These are phyloP conservation scores for Saccharomyces kudriavzevii DNA, from an alignment of 805 yeast genomes.

Conservation along the genomic window DNA sequence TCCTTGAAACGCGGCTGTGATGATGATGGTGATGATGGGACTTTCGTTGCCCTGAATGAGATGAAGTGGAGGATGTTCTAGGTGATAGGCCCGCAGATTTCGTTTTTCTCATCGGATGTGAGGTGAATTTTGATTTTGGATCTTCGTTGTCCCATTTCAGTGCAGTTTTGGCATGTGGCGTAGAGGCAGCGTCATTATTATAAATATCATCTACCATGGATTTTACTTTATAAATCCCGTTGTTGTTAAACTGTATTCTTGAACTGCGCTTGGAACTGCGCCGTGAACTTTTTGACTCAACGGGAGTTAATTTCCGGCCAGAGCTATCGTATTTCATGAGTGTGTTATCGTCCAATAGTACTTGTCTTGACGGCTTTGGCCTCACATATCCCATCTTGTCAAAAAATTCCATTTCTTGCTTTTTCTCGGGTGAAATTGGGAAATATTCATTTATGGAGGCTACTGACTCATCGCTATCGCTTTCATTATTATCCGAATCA, in stretches of 20 bases:
- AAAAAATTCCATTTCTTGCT: constrained; percentile 18
- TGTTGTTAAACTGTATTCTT: constrained; percentile 21
- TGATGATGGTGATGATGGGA: neutral
- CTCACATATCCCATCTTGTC: constrained; percentile 26
- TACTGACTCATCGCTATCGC: constrained; percentile 10
- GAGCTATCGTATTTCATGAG: constrained; percentile 6
- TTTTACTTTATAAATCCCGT: constrained; percentile 26
- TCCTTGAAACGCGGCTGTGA: neutral
- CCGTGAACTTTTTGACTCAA: constrained; percentile 14
- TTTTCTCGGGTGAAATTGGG: constrained; percentile 22
- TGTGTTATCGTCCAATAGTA: constrained; percentile 1
- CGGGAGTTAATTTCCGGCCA: constrained; percentile 9
- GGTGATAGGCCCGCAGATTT: constrained; percentile 14
- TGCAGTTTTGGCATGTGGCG: neutral
- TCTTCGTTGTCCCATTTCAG: constrained; percentile 1
- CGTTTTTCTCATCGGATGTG: constrained; percentile 15
- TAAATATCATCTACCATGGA: constrained; percentile 20
- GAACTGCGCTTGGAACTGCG: constrained; percentile 20
- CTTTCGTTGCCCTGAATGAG: neutral
- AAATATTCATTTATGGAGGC: constrained; percentile 22
- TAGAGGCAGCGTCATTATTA: constrained; percentile 2
- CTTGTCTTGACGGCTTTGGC: constrained; percentile 20
- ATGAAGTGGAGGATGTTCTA: constrained; percentile 1
- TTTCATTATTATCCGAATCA: constrained; percentile 3
- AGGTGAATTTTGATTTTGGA: neutral